Conservation (phyloP, 2,329 filamentous ascomycete genomes). For the Penicillium sp. region DNA sequence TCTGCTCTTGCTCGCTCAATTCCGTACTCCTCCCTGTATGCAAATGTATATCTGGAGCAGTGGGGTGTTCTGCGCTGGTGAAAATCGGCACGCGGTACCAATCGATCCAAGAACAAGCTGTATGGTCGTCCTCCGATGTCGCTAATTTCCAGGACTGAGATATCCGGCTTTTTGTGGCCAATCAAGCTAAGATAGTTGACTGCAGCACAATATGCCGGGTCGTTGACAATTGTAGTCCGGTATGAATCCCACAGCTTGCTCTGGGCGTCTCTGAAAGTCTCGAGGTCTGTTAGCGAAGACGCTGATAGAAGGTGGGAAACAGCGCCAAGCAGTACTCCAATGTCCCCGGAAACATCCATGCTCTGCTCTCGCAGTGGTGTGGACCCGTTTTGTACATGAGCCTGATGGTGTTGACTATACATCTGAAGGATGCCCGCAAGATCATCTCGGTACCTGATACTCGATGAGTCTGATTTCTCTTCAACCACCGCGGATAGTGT, state of each 20-base stretch:
- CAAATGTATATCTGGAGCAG: conserved; percentile 27
- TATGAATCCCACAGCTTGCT: conserved; percentile 7
- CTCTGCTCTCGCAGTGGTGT: neutral
- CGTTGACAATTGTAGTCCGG: conserved; percentile 7
- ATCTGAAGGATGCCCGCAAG: conserved; percentile 1
- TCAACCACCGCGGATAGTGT: conserved; percentile 4
- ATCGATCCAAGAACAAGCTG: conserved; percentile 14
- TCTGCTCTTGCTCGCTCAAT: neutral
- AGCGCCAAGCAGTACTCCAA: neutral
- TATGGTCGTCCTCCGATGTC: conserved; percentile 25
- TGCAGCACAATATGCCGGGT: conserved; percentile 18
- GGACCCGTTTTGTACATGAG: no score
- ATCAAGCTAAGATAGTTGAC: conserved; percentile 26
- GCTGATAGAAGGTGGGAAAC: neutral
- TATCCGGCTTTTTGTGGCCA: conserved; percentile 31
- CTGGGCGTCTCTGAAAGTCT: neutral
- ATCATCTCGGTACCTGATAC: conserved; percentile 16
- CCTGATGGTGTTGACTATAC: neutral
- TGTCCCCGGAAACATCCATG: conserved; percentile 12
- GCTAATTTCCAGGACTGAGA: conserved; percentile 34
- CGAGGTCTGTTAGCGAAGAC: neutral
- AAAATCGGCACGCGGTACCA: neutral
- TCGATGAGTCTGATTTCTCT: neutral
- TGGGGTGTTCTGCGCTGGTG: neutral
- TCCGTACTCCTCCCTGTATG: conserved; percentile 3